Percentiles rank a stretch among this genome's conserved stretches.
These are phyloP conservation scores for bread wheat (Triticum aestivum) DNA, from an alignment of 176 grass and related monocot genomes.

Conservation along the genomic window DNA sequence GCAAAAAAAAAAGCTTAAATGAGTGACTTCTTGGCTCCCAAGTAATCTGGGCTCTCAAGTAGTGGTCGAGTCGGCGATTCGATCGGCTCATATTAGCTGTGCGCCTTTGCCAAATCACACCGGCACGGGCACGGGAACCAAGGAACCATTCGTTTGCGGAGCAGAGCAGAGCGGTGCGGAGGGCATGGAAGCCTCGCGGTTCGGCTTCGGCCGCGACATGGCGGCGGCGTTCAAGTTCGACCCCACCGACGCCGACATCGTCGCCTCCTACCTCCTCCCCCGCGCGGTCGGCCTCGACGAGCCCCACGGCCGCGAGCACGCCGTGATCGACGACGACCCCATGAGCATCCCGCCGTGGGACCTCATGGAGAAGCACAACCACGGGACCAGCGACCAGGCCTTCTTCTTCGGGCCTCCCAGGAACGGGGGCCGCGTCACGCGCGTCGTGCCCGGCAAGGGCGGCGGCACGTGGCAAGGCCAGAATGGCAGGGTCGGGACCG, in stretches of 20 bases:
- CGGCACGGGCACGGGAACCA: no score
- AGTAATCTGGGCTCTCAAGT: no score
- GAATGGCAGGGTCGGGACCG: background rate
- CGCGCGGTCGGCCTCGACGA: background rate
- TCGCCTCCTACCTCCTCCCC: constrained; percentile 9
- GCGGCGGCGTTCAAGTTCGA: constrained; percentile 8
- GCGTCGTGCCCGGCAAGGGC: background rate
- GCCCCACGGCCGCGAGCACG: background rate
- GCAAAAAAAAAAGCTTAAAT: no score
- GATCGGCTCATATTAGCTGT: no score
- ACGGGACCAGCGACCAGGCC: background rate
- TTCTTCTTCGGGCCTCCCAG: background rate
- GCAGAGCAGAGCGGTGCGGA: no score
- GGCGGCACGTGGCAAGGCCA: background rate
- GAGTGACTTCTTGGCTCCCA: background rate
- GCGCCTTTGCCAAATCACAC: no score
- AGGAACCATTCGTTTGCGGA: no score
- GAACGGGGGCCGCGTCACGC: background rate
- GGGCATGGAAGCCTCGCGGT: constrained; percentile 10
- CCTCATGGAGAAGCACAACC: background rate
- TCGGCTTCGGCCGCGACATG: background rate
- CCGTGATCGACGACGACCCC: constrained; percentile 7
- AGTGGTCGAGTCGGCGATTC: no score
- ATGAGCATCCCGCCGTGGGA: constrained; percentile 17
- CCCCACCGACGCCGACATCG: constrained; percentile 6